Base-by-base conservation (phyloP, 192 early-diverging fungal species). In the Kickxella alabastrina region DNA sequence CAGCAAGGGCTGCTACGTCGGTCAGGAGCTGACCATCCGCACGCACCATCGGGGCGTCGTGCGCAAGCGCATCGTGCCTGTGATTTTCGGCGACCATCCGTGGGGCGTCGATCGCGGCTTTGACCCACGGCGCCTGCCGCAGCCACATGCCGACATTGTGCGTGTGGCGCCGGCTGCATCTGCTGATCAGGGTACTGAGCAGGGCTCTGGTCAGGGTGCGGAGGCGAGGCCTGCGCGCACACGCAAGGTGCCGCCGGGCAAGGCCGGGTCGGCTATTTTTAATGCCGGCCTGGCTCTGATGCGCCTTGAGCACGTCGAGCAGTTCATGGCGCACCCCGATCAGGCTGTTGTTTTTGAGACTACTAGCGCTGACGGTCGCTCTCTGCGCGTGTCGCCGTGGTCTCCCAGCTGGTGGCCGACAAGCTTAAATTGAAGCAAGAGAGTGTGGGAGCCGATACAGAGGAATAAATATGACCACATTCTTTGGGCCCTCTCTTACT, bases 11-110 rank as follows among this genome's bases (percentile, higher is more conserved):
- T 99, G 96, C 71, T 99, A 99, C 55, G 83, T 97, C 23, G 96
- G 96, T 12, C 96, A 99, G 65, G 96, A 97, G 66, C 84, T 99
- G 59, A 99, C 96, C 1, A 95, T 96, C 65, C 80, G 96, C 39
- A 99, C 93, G 10, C 86, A 97, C 53, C 92, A 97, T 59, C 92
- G 86, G 22, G 96, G 96, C 13, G 89, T 92, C 5, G 90, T 87
- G 35, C 83, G 95, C 37, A 97, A 97, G 78, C 82, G 93, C 39
- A 76, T 99, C 6, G 80, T 96, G 24, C 93, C 92, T 3, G 80
- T 93, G 56, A 52, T 77, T 41, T 57, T 54, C 38, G 22, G 46
- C 39, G 32, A 29, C 32, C 31, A 31, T 14, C 25, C 50, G 48
- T 39, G 70, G 42, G 35, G 23, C 13, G 44, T 64, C 3, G 53